Evolutionary conservation across 192 early-diverging fungal species (phyloP), one percentile per base, ranked within the genome.

Genomic region (Fimicolochytrium jonesii): DNA sequence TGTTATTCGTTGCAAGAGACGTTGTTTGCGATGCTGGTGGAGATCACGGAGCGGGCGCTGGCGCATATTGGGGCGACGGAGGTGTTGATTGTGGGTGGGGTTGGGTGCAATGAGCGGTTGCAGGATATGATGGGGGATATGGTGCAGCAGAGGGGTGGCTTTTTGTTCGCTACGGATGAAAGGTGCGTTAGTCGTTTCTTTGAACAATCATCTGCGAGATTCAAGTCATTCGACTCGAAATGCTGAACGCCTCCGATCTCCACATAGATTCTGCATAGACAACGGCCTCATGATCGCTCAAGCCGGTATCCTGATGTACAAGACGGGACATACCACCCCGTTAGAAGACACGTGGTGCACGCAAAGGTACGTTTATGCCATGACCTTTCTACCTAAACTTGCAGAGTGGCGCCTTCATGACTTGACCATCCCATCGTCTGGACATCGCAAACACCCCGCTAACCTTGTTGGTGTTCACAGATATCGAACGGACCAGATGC

Each of bases 271-370:
- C 70, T 97, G 95, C 68, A 99, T 99, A 52, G 96, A 99, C 60
- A 99, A 99, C 58, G 96, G 96, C 6, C 87, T 97, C 43, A 99
- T 99, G 96, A 99, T 99, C 73, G 96, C 96, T 6, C 94, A 97
- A 61, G 95, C 96, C 1, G 96, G 96, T 0, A 76, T 92, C 15
- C 71, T 97, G 45, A 84, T 87, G 25, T 94, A 82, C 74, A 86
- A 84, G 46, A 87, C 87, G 26, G 94, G 94, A 2, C 82, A 82
- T 43, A 77, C 80, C n/a, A 97, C 93, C 0, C 72, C 85, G 1
- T 66, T 99, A 34, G 79, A 89, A 46, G 86, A 95, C 53, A 93
- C 90, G 25, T 89, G 84, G 72, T 88, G 92, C 68, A 99, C 96
- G 15, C 96, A 99, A 75, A 82, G 96, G 67, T 81, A 63, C 4